Conservation (phyloP, 108 stramenopile species). For the Halocafeteria seosinensis region DNA sequence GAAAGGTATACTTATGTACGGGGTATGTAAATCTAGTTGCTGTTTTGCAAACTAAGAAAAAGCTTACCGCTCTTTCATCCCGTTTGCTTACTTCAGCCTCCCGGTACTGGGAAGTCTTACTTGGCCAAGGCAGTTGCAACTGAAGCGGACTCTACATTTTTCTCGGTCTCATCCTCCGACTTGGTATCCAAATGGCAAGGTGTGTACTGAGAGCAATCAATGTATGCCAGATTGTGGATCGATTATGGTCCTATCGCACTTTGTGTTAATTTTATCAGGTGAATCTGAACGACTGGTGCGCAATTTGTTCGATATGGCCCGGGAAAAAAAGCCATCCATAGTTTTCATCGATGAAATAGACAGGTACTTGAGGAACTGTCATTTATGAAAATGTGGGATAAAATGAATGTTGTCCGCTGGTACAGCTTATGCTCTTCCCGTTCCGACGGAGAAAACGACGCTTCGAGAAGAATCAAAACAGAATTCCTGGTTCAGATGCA, state of each 20-base stretch:
- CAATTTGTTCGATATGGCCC: constrained; percentile 90
- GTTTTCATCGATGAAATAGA: constrained; percentile 96
- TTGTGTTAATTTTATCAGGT: no score
- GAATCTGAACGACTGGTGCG: constrained; percentile 87
- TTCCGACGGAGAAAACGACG: constrained; percentile 72
- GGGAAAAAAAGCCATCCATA: constrained; percentile 61
- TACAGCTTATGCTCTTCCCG: constrained; percentile 71
- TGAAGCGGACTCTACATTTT: constrained; percentile 89
- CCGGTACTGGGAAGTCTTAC: constrained; percentile 63
- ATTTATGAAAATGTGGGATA: no score
- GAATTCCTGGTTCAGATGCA: constrained; percentile 99
- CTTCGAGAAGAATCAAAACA: constrained; percentile 76
- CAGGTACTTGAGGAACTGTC: no score
- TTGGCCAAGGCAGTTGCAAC: constrained; percentile 98
- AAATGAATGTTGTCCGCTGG: no score
- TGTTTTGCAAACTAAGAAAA: background rate
- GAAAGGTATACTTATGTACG: constrained; percentile 87
- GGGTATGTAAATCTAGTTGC: no score
- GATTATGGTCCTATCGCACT: no score
- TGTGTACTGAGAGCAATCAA: no score
- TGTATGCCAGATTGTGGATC: no score
- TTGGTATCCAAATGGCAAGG: constrained; percentile 97
- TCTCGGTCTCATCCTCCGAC: constrained; percentile 82
- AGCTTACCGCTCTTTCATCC: no score
- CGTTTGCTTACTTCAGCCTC: no score